Percentiles rank a stretch among this genome's conserved stretches.
These are phyloP conservation scores for Curvularia spicifera DNA, from an alignment of 2,329 filamentous ascomycete genomes.

Conservation along the genomic window DNA sequence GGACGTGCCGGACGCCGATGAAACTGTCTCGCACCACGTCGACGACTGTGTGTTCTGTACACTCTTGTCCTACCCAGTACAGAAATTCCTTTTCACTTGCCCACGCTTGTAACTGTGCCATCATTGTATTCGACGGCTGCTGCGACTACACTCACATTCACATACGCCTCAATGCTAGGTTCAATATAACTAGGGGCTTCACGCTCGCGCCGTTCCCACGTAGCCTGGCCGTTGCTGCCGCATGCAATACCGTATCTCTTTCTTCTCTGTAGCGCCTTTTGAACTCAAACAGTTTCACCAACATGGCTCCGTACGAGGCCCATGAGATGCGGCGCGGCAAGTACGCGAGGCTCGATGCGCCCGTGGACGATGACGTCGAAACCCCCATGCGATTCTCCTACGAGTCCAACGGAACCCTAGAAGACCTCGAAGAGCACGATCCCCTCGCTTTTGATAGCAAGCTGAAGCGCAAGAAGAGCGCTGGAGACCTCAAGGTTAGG, in stretches of 20 bases:
- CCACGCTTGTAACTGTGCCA: neutral
- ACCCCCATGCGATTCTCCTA: constrained; percentile 47
- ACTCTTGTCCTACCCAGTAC: neutral
- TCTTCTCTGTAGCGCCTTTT: neutral
- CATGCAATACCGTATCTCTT: neutral
- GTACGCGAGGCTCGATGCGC: constrained; percentile 47
- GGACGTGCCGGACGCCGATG: constrained; percentile 6
- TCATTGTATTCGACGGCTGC: neutral
- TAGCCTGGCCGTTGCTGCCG: constrained; percentile 8
- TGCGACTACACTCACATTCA: constrained; percentile 3
- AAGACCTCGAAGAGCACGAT: constrained; percentile 56
- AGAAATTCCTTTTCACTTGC: neutral
- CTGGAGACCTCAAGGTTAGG: constrained; percentile 43
- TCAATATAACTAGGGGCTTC: constrained; percentile 17
- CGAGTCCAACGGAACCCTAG: constrained; percentile 45
- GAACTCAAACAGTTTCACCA: neutral
- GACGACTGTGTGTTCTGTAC: constrained; percentile 12
- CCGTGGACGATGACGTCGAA: constrained; percentile 41
- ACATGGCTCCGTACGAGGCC: constrained; percentile 40
- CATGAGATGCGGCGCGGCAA: constrained; percentile 48
- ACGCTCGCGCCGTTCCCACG: constrained; percentile 22
- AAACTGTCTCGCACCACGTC: constrained; percentile 24
- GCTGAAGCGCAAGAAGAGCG: constrained; percentile 52
- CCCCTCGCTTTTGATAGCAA: constrained; percentile 52
- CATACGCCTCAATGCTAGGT: constrained; percentile 13